These are phyloP conservation scores for Aureobasidium sp. DNA, from an alignment of 2,329 filamentous ascomycete genomes.

Conservation along the genomic window DNA sequence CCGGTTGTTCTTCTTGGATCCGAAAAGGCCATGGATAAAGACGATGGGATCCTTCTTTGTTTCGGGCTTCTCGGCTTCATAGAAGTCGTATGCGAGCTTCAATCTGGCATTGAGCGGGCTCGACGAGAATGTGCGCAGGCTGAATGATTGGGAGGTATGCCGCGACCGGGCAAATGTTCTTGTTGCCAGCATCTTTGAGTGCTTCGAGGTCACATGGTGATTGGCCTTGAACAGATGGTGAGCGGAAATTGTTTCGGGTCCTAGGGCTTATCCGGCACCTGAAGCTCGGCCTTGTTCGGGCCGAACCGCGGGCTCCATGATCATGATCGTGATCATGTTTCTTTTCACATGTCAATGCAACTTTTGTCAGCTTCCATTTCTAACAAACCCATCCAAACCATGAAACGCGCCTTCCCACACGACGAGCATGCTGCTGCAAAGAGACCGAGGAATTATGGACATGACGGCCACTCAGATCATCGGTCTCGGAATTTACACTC, in stretches of 20 bases:
- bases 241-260: slow-evolving; percentile 9
- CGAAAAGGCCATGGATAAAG: slow-evolving; percentile 88
- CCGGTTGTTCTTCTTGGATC: slow-evolving; percentile 91
- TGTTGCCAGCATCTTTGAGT: slow-evolving; percentile 7
- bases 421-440: neutral
- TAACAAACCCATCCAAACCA: neutral
- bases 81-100: slow-evolving; percentile 58
- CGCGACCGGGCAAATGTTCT: slow-evolving; percentile 6
- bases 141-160: neutral
- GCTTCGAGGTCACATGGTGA: neutral
- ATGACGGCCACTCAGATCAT: neutral
- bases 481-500: neutral
- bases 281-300: neutral
- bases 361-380: neutral
- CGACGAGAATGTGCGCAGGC: slow-evolving; percentile 2
- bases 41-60: slow-evolving; percentile 57
- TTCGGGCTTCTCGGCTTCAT: slow-evolving; percentile 43
- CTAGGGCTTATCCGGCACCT: neutral
- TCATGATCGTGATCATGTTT: slow-evolving; percentile 7
- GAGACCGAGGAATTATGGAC: neutral
- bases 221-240: neutral
- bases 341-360: slow-evolving; percentile 4
- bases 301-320: neutral
- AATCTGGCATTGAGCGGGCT: slow-evolving; percentile 17
- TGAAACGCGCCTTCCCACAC: slow-evolving; percentile 1